Base-by-base conservation (phyloP, 2,329 filamentous ascomycete species). In the Aspergillus sp. region DNA sequence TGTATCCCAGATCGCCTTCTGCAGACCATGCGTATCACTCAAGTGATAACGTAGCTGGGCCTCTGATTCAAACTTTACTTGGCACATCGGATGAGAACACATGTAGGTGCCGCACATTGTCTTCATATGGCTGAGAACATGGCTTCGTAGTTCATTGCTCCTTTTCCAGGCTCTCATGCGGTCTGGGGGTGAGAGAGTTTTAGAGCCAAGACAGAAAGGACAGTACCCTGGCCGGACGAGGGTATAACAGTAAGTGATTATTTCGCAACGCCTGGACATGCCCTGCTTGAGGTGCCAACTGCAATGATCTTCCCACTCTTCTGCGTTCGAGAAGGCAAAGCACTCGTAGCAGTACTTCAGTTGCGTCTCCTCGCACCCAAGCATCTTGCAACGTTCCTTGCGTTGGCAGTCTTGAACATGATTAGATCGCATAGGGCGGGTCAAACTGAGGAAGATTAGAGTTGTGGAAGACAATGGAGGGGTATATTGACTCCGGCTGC, bases 61-160 rank as follows among this genome's bases (percentile, higher is more conserved):
- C 47, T 49, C 47, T n/a, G 47, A 49, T 4, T 49, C 23, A 20
- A 49, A 49, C 19, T 49, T 49, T 19, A 43, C 17, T 20, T 49
- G 20, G 47, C 47, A 49, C 38, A 49, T 49, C n/a, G 36, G 47
- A 23, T 49, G 38, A 11, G 47, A 49, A 49, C 38, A 49, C n/a
- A 49, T 14, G 23, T 43, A 49, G 17, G 17, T 50, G 6, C 21
- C 36, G 36, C 38, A n/a, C 38, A 49, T 49, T 21, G 9, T 36
- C 47, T 49, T 31, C 16, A 49, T 49, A 32, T 49, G 17, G n/a
- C 29, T 43, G 23, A 25, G 23, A 17, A 49, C 38, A 43, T 49
- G 38, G 19, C 9, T 21, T 23, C 47, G 40, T 16, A 49, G 29
- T 38, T 49, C 38, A 32, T 49, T 49, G 36, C 47, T 43, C 47